phyloP scores from a whole-genome alignment of 78 protist genomes.

The Dictyostelium intermedium region DNA sequence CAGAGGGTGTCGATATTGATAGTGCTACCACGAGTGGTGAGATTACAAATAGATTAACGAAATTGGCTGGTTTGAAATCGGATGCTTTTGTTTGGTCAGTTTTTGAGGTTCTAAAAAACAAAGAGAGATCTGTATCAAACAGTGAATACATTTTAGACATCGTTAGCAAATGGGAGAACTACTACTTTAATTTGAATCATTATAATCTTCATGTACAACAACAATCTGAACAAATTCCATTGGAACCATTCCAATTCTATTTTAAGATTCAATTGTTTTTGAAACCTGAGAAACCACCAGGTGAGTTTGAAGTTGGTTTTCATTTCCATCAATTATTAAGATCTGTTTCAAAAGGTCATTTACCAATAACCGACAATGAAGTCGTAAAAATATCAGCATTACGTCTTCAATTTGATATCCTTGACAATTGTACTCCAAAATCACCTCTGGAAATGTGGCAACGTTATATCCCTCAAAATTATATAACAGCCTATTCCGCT shows the following conservation, averaged over 20 bases:
- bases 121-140: conserved; percentile 21
- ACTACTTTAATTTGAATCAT: conserved; percentile 31
- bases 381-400: conserved; percentile 29
- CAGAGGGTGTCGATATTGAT: conserved; percentile 53
- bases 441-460: conserved; percentile 47
- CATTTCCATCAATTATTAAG: conserved; percentile 23
- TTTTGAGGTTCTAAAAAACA: conserved; percentile 48
- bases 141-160: conserved; percentile 49
- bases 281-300: conserved; percentile 24
- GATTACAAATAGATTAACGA: conserved; percentile 14
- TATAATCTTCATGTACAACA: conserved; percentile 17
- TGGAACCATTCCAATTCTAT: conserved; percentile 58
- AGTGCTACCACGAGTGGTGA: conserved; percentile 52
- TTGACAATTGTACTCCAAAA: neutral
- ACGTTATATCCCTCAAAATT: conserved; percentile 62
- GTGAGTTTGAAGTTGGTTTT: conserved; percentile 12
- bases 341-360: conserved; percentile 11
- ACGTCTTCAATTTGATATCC: conserved; percentile 23
- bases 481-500: neutral
- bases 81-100: conserved; percentile 33
- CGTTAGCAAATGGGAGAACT: conserved; percentile 61
- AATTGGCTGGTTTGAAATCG: conserved; percentile 24
- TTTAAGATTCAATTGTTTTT: conserved; percentile 58
- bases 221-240: conserved; percentile 17
- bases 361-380: conserved; percentile 14